phyloP scores from a whole-genome alignment of 768 basidiomycete genomes.

The Tricholoma furcatifolium region DNA sequence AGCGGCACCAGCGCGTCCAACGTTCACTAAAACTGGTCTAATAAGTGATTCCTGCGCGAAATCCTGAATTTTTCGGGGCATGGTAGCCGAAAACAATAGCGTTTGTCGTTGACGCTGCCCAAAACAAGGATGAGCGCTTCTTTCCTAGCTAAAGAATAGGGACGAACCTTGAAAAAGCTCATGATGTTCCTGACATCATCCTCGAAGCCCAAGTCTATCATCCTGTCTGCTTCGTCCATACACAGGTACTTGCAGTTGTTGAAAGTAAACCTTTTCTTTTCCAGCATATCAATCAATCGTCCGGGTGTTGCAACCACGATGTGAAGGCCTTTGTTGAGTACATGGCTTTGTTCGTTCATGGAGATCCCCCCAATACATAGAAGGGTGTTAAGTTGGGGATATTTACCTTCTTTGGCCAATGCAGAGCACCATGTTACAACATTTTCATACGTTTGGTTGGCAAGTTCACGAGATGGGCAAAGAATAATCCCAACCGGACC shows the following conservation, averaged over 20 bases:
- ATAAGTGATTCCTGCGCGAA: constrained; percentile 98
- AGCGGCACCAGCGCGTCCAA: constrained; percentile 96
- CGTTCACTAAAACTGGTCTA: constrained; percentile 92
- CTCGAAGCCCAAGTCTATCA: constrained; percentile 99
- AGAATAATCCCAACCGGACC: constrained; percentile 96
- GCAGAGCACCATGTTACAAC: constrained; percentile 83
- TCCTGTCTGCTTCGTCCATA: constrained; percentile 99
- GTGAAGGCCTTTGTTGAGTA: constrained; percentile 88
- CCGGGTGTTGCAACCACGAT: constrained; percentile 97
- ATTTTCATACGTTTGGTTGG: constrained; percentile 96
- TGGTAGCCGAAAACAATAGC: constrained; percentile 95
- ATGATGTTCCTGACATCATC: constrained; percentile 99
- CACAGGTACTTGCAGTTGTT: constrained; percentile 94
- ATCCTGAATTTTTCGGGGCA: constrained; percentile 99
- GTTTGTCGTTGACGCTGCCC: constrained; percentile 94
- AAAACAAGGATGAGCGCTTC: constrained; percentile 2
- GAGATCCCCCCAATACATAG: constrained; percentile 98
- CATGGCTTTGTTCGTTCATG: constrained; percentile 96
- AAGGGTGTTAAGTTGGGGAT: constrained; percentile 84
- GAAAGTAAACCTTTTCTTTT: constrained; percentile 91
- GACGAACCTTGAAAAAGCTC: constrained; percentile 92
- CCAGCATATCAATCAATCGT: constrained; percentile 95
- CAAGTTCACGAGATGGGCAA: constrained; percentile 96
- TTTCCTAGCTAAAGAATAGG: neutral
- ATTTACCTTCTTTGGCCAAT: constrained; percentile 74